Evolutionary conservation across 768 basidiomycete genomes (phyloP), one percentile per base, ranked within the genome.

Genomic region (Pisolithus tinctorius): DNA sequence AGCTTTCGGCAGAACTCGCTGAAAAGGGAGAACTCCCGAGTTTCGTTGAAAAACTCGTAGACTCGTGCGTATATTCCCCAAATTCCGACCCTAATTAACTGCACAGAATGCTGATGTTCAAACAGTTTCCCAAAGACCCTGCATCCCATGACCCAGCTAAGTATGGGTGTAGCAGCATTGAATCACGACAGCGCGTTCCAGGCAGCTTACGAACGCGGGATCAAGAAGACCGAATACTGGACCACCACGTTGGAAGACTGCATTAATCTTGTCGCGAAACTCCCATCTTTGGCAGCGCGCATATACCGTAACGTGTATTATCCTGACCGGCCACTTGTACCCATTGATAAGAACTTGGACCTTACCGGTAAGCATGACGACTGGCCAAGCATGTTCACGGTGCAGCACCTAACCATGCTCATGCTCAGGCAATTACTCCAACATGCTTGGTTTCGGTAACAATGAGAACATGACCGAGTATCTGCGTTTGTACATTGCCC

Each of bases 211-310:
- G 91, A 95, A 63, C 80, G 79, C 52, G 96, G 96, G 16, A 89
- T 96, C 58, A 95, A 93, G 78, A 99, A 99, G 76, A 78, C 80
- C 51, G 94, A 98, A 63, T 98, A 98, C 72, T 99, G 96, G 96
- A 84, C 81, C 30, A 81, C 93, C 59, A 87, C 84, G 9, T 76
- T 94, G 39, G 92, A 95, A 55, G 96, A 99, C 68, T 90, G 86
- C 46, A 76, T 99, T 65, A 83, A 89, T 68, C 84, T 97, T 48
- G 82, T 97, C 57, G 96, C 96, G 55, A 88, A 87, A 60, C 81
- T 98, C 41, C 96, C 95, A 50, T 84, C 88, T 45, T 77, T 99
- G 50, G 94, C 95, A 34, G 93, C 94, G 4, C 83, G 96, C 52
- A 92, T 94, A 54, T 98, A 93, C 69, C 85, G 87, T 57, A 94